A percentile compares a stretch with the other conserved stretches of the same genome.
phyloP scores from a whole-genome alignment of 371 early-diverging fungal species.

The Rhizopus stolonifer region DNA sequence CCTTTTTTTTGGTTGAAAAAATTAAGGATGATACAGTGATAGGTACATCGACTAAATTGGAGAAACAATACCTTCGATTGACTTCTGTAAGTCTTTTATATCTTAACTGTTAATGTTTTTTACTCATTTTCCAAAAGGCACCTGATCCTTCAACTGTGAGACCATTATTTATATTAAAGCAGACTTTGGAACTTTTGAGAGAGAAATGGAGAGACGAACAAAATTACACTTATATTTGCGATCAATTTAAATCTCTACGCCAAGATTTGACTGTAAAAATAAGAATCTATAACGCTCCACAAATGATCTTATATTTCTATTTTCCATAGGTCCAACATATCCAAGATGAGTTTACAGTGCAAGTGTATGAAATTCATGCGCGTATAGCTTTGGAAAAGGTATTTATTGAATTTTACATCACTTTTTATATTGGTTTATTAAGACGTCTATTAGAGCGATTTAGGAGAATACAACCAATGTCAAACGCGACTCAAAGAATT shows the following conservation, averaged over 20 bases:
- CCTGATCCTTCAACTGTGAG: slow-evolving; percentile 91
- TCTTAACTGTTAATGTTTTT: not conserved
- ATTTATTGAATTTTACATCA: not conserved
- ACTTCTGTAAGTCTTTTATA: slow-evolving; percentile 73
- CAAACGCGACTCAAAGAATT: slow-evolving; percentile 89
- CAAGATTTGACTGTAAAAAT: slow-evolving; percentile 91
- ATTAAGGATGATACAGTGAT: slow-evolving; percentile 83
- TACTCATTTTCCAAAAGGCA: slow-evolving; percentile 52
- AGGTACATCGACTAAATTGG: slow-evolving; percentile 81
- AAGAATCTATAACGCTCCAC: too few species aligned
- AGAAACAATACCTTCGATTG: slow-evolving; percentile 87
- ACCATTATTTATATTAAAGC: slow-evolving; percentile 72
- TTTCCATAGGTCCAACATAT: slow-evolving; percentile 79
- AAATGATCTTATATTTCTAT: not conserved
- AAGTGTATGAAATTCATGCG: slow-evolving; percentile 92
- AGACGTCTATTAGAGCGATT: slow-evolving; percentile 61
- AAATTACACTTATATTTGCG: slow-evolving; percentile 91
- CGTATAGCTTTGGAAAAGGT: slow-evolving; percentile 92
- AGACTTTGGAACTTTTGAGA: slow-evolving; percentile 76
- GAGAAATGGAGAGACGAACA: slow-evolving; percentile 77
- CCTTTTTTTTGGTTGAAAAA: too few species aligned
- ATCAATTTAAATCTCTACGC: slow-evolving; percentile 93
- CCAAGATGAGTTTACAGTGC: slow-evolving; percentile 86
- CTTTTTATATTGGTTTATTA: not conserved
- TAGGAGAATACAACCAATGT: slow-evolving; percentile 97